Evolutionary conservation across 1,284 basidiomycete species (phyloP).

Genomic region (Athelia psychrophila): DNA sequence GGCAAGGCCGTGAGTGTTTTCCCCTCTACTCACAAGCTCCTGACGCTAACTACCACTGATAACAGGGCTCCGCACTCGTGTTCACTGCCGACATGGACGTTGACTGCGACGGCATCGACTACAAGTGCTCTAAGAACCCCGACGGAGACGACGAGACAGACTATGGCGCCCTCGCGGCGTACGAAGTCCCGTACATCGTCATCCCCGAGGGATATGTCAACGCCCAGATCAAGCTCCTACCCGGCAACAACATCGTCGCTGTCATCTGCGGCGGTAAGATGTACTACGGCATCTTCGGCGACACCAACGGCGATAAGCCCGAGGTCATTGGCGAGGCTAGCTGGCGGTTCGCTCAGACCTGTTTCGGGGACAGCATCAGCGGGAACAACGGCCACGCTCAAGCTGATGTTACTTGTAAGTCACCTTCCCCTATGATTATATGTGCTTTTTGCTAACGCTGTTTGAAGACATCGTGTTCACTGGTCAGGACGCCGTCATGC

Average conservation of each 20-base stretch:
- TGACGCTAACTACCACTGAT: background rate
- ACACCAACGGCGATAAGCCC: conserved; percentile 19
- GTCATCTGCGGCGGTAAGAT: conserved; percentile 20
- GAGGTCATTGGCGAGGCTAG: conserved; percentile 23
- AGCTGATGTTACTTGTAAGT: conserved; percentile 19
- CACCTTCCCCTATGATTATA: background rate
- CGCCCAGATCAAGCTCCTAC: conserved; percentile 11
- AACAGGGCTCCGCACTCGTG: background rate
- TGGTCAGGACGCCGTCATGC: background rate
- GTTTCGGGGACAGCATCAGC: conserved; percentile 15
- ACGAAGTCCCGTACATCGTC: conserved; percentile 20
- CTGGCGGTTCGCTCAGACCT: conserved; percentile 17
- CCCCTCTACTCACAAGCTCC: background rate
- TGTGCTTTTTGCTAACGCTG: background rate
- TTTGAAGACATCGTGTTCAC: background rate
- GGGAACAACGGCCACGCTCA: conserved; percentile 18
- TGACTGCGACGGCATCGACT: conserved; percentile 20
- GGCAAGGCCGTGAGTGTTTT: background rate
- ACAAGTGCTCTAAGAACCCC: conserved; percentile 7
- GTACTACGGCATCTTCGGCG: conserved; percentile 23
- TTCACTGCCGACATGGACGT: conserved; percentile 24
- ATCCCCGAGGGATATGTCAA: conserved; percentile 16
- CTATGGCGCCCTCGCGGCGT: conserved; percentile 19
- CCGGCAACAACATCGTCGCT: conserved; percentile 18
- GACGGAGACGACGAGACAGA: conserved; percentile 19